Conservation (phyloP, 2,329 filamentous ascomycete genomes). For the Aspergillus sp. region DNA sequence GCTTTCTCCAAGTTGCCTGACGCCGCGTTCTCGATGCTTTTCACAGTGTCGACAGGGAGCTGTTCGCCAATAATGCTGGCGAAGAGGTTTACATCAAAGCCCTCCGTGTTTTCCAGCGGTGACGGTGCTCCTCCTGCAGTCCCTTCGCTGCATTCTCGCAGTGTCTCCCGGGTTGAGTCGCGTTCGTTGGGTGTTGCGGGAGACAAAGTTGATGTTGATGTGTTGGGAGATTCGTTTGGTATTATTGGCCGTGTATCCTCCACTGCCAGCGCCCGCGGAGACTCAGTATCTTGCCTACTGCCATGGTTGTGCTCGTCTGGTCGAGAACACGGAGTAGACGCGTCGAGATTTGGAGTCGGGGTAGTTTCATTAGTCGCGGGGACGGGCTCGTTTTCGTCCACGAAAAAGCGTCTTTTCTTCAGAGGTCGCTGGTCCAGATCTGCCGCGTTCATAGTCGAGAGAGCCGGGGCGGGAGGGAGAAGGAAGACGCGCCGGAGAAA, state of each 20-base stretch:
- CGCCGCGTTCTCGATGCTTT: constrained; percentile 41
- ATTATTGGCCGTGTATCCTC: background rate
- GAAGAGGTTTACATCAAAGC: constrained; percentile 49
- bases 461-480: constrained; percentile 2
- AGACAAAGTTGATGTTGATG: background rate
- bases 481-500: constrained; percentile 26
- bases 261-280: background rate
- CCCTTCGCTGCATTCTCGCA: background rate
- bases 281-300: background rate
- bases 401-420: constrained; percentile 57
- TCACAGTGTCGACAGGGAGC: constrained; percentile 36
- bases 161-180: background rate
- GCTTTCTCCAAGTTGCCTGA: constrained; percentile 49
- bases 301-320: background rate
- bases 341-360: constrained; percentile 9
- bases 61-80: constrained; percentile 49
- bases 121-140: background rate
- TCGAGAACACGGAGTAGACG: constrained; percentile 7
- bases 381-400: constrained; percentile 34
- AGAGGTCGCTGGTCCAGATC: constrained; percentile 44
- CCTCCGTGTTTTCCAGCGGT: constrained; percentile 12
- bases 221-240: background rate
- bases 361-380: constrained; percentile 8
- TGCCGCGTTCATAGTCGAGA: constrained; percentile 24
- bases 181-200: background rate